phyloP scores from a whole-genome alignment of 495 filamentous ascomycete genomes.

The Penicillium nucicola region DNA sequence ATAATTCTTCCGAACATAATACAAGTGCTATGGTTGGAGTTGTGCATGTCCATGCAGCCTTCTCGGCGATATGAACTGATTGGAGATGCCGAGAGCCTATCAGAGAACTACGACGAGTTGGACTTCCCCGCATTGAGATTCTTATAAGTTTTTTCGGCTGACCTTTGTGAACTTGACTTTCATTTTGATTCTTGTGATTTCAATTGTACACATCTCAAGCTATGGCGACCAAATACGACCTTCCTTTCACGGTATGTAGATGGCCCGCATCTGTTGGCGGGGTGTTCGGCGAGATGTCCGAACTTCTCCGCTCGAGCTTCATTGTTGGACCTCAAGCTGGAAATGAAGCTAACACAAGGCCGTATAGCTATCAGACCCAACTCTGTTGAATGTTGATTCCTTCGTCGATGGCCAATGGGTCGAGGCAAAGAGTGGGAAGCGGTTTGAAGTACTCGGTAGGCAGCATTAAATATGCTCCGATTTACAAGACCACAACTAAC shows the following conservation, averaged over 20 bases:
- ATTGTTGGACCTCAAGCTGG: not conserved
- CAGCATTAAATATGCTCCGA: not conserved
- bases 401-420: constrained; percentile 63
- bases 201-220: not conserved
- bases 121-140: not conserved
- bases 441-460: constrained; percentile 65
- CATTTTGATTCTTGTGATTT: not conserved
- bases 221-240: constrained; percentile 35
- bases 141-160: not conserved
- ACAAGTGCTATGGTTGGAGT: not conserved
- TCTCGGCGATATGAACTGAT: not conserved
- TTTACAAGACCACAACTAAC: constrained; percentile 4
- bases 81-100: not conserved
- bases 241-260: constrained; percentile 39
- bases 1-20: too few relatives aligned
- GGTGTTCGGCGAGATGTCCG: constrained; percentile 17
- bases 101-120: not conserved
- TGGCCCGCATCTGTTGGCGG: not conserved
- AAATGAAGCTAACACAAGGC: not conserved
- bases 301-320: not conserved
- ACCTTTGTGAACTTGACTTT: not conserved
- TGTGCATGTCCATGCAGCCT: not conserved
- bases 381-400: constrained; percentile 57
- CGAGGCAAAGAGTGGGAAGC: constrained; percentile 56
- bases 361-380: constrained; percentile 53